phyloP scores from a whole-genome alignment of 495 filamentous ascomycete species.

The Aspergillus heteromorphus region DNA sequence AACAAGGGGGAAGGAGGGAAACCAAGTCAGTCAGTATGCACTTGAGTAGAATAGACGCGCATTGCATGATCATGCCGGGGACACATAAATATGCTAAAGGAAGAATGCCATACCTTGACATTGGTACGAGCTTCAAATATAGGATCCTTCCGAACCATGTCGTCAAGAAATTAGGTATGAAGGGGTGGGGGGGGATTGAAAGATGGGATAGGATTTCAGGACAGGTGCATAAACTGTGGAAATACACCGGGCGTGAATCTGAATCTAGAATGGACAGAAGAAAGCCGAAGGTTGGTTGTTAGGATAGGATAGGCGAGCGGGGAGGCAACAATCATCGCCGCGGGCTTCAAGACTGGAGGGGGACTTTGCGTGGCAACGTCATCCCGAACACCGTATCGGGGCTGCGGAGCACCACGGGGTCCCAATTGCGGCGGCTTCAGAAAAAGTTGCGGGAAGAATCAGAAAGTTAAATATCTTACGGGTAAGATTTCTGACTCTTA shows the following conservation, averaged over 20 bases:
- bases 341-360: slow-evolving; percentile 8
- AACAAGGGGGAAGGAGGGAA: slow-evolving; percentile 1
- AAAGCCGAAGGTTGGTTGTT: background rate
- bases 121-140: slow-evolving; percentile 49
- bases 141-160: slow-evolving; percentile 44
- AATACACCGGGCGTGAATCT: background rate
- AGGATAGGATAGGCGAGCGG: background rate
- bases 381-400: slow-evolving; percentile 11
- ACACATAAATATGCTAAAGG: too few relatives aligned
- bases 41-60: background rate
- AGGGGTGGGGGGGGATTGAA: too few relatives aligned
- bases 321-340: slow-evolving; percentile 4
- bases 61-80: background rate
- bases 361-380: slow-evolving; percentile 20
- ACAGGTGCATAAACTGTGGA: too few relatives aligned
- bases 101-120: slow-evolving; percentile 33
- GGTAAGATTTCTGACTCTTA: too few relatives aligned
- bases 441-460: too few relatives aligned
- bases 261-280: background rate
- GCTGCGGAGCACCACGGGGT: too few relatives aligned
- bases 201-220: background rate
- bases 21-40: background rate
- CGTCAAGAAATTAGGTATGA: slow-evolving; percentile 12
- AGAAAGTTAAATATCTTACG: too few relatives aligned
- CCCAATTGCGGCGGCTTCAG: too few relatives aligned